phyloP scores from a whole-genome alignment of 306 rosid species.

The Erythrophleum fordii region DNA sequence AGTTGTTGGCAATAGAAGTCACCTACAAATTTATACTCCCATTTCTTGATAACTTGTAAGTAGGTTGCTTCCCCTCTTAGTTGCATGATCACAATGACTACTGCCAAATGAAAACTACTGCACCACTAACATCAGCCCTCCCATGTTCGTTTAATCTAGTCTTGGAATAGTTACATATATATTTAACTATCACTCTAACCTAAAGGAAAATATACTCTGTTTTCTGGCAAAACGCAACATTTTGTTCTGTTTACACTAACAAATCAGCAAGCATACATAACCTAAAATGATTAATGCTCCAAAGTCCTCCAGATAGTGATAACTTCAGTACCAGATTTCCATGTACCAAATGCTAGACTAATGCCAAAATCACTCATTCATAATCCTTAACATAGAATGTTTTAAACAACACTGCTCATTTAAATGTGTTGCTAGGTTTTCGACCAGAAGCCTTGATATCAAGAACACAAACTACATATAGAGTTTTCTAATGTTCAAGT shows the following conservation, averaged over 20 bases:
- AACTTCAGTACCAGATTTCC: conserved; percentile 31
- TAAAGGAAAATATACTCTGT: conserved; percentile 23
- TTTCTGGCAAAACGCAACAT: conserved; percentile 5
- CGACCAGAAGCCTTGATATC: conserved; percentile 16
- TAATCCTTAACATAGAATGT: conserved; percentile 31
- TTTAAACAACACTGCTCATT: conserved; percentile 22
- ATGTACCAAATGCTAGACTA: conserved; percentile 27
- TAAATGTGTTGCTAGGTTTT: conserved; percentile 11
- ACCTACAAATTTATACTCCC: conserved; percentile 30
- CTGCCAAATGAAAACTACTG: conserved; percentile 28
- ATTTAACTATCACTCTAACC: conserved; percentile 34
- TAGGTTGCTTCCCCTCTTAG: conserved; percentile 31
- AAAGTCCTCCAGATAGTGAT: conserved; percentile 19
- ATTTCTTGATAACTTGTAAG: conserved; percentile 8
- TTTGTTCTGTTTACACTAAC: conserved; percentile 1
- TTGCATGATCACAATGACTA: conserved; percentile 36
- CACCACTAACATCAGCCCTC: conserved; percentile 26
- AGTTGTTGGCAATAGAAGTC: conserved; percentile 13
- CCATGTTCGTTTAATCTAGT: conserved; percentile 20
- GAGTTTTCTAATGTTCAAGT: conserved; percentile 25
- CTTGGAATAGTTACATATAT: conserved; percentile 12
- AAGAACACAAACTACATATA: conserved; percentile 16
- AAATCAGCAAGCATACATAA: conserved; percentile 31
- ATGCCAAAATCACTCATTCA: conserved; percentile 36
- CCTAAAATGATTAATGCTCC: conserved; percentile 25